phyloP scores from a whole-genome alignment of 306 rosid species.

The Prosopis cineraria region DNA sequence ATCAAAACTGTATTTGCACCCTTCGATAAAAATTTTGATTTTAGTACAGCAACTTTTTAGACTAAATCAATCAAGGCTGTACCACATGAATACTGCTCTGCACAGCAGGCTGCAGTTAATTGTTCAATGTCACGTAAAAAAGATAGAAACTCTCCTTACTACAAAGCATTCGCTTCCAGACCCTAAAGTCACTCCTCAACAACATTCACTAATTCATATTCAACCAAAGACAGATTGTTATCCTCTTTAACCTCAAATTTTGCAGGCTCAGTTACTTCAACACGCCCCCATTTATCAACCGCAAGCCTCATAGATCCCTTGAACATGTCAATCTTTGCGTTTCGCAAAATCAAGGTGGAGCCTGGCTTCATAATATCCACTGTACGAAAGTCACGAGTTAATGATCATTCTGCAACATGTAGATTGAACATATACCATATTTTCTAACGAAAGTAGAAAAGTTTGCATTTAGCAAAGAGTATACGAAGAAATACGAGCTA shows the following conservation, averaged over 20 bases:
- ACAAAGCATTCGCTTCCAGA: conserved; percentile 40
- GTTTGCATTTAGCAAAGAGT: neutral
- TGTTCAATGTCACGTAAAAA: conserved; percentile 33
- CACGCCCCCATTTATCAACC: conserved; percentile 89
- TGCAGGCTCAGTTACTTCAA: conserved; percentile 74
- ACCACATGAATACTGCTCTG: conserved; percentile 45
- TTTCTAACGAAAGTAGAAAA: neutral
- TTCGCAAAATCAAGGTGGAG: conserved; percentile 64
- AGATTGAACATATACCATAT: neutral
- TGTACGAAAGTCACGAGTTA: conserved; percentile 38
- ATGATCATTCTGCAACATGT: neutral
- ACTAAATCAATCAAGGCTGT: conserved; percentile 46
- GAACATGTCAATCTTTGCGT: conserved; percentile 94
- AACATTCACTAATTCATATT: conserved; percentile 82
- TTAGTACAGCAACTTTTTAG: conserved; percentile 30
- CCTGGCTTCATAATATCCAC: conserved; percentile 72
- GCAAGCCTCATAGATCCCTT: conserved; percentile 95
- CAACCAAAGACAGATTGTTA: conserved; percentile 84
- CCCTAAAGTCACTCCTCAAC: conserved; percentile 54
- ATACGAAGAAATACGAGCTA: neutral
- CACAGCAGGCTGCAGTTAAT: conserved; percentile 34
- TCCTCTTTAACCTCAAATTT: conserved; percentile 73
- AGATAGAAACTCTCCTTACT: conserved; percentile 36
- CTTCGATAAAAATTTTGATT: conserved; percentile 22
- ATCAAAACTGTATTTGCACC: conserved; percentile 12